Conservation (phyloP, 1,284 basidiomycete species). For the Leccinum holopus region DNA sequence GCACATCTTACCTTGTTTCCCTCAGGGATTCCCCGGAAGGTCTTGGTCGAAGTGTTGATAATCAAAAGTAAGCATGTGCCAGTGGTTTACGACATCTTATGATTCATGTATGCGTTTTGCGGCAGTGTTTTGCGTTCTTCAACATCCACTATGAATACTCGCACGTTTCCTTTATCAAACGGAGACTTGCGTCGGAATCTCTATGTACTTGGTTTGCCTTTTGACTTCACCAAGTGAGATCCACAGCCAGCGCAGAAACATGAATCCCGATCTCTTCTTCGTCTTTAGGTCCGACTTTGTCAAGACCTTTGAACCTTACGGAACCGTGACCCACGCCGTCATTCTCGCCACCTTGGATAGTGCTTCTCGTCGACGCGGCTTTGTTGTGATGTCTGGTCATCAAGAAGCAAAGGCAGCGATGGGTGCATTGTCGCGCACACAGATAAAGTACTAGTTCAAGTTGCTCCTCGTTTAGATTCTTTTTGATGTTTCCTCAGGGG, state of each 20-base stretch:
- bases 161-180: slow-evolving; percentile 32
- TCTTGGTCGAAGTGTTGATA: slow-evolving; percentile 2
- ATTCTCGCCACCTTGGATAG: slow-evolving; percentile 79
- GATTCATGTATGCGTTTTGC: slow-evolving; percentile 25
- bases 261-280: neutral
- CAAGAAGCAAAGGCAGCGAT: slow-evolving; percentile 67
- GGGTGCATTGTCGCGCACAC: slow-evolving; percentile 59
- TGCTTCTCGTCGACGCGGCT: slow-evolving; percentile 74
- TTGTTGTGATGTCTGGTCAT: slow-evolving; percentile 73
- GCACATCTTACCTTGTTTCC: slow-evolving; percentile 15
- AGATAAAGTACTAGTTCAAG: slow-evolving; percentile 48
- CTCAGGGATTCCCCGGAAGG: slow-evolving; percentile 15
- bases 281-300: slow-evolving; percentile 55
- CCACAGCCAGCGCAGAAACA: neutral
- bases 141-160: slow-evolving; percentile 14
- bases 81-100: neutral
- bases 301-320: slow-evolving; percentile 59
- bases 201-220: slow-evolving; percentile 76
- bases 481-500: slow-evolving; percentile 43
- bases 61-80: slow-evolving; percentile 10
- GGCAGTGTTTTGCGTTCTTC: slow-evolving; percentile 37
- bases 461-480: neutral
- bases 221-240: slow-evolving; percentile 68
- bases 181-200: slow-evolving; percentile 67
- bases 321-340: slow-evolving; percentile 67